These are phyloP conservation scores for Toxoplasma gondii DNA, from an alignment of 169 alveolate genomes.

Conservation along the genomic window DNA sequence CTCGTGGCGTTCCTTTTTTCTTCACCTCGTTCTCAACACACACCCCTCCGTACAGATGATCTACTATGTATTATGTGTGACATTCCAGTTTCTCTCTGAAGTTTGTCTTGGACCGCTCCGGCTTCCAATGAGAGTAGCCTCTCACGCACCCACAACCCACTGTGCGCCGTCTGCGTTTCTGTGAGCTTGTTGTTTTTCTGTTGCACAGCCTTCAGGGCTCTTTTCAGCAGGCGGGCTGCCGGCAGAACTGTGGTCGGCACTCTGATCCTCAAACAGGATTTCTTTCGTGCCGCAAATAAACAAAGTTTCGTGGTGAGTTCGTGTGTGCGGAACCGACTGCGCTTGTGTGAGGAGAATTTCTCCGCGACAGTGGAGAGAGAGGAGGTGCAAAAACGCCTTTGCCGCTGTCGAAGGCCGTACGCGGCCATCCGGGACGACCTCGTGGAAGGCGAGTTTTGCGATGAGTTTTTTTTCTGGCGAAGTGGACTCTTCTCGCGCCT, in stretches of 20 bases:
- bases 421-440: neutral
- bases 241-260: neutral
- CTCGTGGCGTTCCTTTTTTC: too few species aligned
- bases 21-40: too few species aligned
- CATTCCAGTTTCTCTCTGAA: too few species aligned
- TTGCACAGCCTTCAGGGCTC: too few species aligned
- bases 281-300: neutral
- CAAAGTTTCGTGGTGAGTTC: neutral
- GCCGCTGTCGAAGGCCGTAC: neutral
- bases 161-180: neutral
- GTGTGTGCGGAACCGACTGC: neutral
- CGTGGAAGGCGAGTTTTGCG: neutral
- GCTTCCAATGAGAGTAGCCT: neutral
- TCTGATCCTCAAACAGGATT: neutral
- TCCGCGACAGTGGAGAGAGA: neutral
- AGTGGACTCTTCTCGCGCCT: neutral
- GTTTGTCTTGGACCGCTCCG: too few species aligned
- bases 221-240: neutral
- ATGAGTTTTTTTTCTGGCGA: neutral
- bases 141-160: neutral
- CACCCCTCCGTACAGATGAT: too few species aligned
- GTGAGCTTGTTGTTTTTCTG: too few species aligned
- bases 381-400: constrained; percentile 9
- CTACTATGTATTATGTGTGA: too few species aligned
- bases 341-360: neutral